Conservation (phyloP, 345 rosid genomes). For the Salix exigua region DNA sequence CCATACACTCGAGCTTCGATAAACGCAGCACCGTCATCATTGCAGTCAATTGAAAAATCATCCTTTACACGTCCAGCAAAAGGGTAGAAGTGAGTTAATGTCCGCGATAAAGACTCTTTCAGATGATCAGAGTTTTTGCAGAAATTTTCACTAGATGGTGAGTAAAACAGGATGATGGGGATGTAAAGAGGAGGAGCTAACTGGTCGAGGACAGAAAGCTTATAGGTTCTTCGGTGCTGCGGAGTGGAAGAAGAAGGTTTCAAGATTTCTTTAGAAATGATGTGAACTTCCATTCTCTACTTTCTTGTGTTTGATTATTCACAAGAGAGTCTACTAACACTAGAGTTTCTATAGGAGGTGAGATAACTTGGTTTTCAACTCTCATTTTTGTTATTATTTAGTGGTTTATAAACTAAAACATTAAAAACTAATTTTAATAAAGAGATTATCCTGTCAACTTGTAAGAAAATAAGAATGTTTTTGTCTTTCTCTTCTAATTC, state of each 20-base stretch:
- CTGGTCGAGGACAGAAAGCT: constrained; percentile 12
- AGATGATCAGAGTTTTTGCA: background rate
- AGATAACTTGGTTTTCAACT: too few species aligned
- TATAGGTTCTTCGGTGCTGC: background rate
- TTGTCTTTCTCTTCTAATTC: too few species aligned
- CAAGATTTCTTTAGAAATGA: constrained; percentile 5
- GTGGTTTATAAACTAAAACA: too few species aligned
- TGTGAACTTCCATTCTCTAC: background rate
- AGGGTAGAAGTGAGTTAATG: constrained; percentile 4
- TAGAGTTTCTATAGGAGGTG: too few species aligned
- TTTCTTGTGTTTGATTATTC: background rate
- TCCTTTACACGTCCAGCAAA: constrained; percentile 5
- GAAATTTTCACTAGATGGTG: background rate
- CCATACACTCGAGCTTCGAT: background rate
- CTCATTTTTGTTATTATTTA: too few species aligned
- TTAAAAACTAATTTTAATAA: too few species aligned
- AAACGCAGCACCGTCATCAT: background rate
- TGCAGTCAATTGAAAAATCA: background rate
- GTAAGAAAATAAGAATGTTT: too few species aligned
- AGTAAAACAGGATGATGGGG: constrained; percentile 5
- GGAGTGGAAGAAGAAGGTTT: constrained; percentile 6
- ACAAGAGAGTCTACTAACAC: too few species aligned
- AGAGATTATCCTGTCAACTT: too few species aligned
- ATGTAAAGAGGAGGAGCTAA: background rate
- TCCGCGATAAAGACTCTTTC: constrained; percentile 1